These are phyloP conservation scores for Hymenoscyphus occultus DNA, from an alignment of 2,329 filamentous ascomycete species.

Conservation along the genomic window DNA sequence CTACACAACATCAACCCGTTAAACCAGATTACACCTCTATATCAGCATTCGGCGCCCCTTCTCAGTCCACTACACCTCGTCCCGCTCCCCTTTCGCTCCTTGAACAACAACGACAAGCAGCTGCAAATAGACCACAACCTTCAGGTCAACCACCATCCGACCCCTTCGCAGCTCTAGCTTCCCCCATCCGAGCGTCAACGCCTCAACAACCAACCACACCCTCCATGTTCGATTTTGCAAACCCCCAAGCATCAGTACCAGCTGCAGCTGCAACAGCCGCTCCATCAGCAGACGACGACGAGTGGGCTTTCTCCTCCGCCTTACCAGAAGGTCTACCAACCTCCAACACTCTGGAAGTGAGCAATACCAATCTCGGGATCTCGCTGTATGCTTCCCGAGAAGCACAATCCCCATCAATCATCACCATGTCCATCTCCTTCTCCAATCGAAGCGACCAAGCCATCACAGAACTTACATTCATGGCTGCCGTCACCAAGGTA, in stretches of 20 bases:
- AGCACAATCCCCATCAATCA: slow-evolving; percentile 39
- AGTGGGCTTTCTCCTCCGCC: slow-evolving; percentile 91
- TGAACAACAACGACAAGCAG: slow-evolving; percentile 41
- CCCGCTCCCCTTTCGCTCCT: slow-evolving; percentile 36
- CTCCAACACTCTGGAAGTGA: slow-evolving; percentile 61
- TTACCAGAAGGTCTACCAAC: slow-evolving; percentile 58
- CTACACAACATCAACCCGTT: slow-evolving; percentile 22
- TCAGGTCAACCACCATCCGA: slow-evolving; percentile 50
- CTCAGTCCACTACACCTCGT: slow-evolving; percentile 53
- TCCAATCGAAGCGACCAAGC: slow-evolving; percentile 73
- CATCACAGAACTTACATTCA: slow-evolving; percentile 80
- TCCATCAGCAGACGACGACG: slow-evolving; percentile 68
- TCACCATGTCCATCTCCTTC: slow-evolving; percentile 75
- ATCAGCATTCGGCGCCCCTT: slow-evolving; percentile 51
- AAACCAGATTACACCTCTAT: slow-evolving; percentile 49
- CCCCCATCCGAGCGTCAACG: slow-evolving; percentile 42
- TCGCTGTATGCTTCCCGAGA: slow-evolving; percentile 68
- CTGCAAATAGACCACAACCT: slow-evolving; percentile 37
- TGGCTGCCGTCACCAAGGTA: slow-evolving; percentile 87
- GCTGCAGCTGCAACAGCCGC: slow-evolving; percentile 37
- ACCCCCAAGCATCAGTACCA: slow-evolving; percentile 36
- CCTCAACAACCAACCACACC: slow-evolving; percentile 52
- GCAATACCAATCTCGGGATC: slow-evolving; percentile 68
- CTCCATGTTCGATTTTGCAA: slow-evolving; percentile 42
- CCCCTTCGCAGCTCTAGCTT: slow-evolving; percentile 52